Evolutionary conservation across 2,329 filamentous ascomycete species (phyloP).

Genomic region (Gnomoniopsis sp.): DNA sequence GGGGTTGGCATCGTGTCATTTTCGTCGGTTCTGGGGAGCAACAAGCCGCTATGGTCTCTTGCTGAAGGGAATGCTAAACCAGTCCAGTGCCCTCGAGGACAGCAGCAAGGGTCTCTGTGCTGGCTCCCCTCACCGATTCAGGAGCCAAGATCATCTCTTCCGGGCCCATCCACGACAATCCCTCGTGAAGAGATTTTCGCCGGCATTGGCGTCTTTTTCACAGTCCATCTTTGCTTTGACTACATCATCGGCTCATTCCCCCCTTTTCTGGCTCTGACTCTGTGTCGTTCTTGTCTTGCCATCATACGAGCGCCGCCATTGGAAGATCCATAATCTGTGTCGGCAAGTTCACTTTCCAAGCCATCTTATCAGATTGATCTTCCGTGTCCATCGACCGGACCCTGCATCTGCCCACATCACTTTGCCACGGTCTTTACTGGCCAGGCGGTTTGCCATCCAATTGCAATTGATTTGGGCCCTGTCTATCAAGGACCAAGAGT

Average conservation of each 20-base stretch:
- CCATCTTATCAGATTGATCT: slow-evolving; percentile 1
- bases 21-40: background rate
- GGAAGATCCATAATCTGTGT: background rate
- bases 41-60: background rate
- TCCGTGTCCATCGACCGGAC: background rate
- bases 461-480: background rate
- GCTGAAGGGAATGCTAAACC: background rate
- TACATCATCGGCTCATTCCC: slow-evolving; percentile 4
- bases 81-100: background rate
- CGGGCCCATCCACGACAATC: background rate
- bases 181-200: slow-evolving; percentile 12
- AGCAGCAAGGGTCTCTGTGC: background rate
- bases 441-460: background rate
- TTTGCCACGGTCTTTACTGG: background rate
- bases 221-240: slow-evolving; percentile 1
- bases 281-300: background rate
- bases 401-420: background rate
- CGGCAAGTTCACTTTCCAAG: background rate
- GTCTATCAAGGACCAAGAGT: background rate
- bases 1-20: background rate
- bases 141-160: slow-evolving; percentile 11
- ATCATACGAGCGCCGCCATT: background rate
- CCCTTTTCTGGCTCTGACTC: background rate
- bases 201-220: background rate
- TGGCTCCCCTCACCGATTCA: slow-evolving; percentile 10